These are phyloP conservation scores for Phytophthora constricta DNA, from an alignment of 352 stramenopile genomes.

Conservation along the genomic window DNA sequence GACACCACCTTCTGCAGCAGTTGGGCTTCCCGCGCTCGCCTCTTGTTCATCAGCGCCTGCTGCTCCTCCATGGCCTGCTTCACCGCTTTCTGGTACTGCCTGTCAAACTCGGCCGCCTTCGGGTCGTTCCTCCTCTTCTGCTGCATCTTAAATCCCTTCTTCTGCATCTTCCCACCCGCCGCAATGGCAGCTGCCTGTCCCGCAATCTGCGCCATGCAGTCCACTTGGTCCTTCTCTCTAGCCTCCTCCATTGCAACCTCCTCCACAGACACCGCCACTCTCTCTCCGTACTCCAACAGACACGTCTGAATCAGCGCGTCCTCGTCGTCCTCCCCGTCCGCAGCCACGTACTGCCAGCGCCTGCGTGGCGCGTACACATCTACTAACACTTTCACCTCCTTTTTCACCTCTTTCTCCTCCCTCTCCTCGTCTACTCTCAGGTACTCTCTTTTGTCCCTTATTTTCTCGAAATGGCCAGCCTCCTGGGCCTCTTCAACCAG, in stretches of 20 bases:
- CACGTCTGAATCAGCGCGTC: conserved; percentile 82
- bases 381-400: conserved; percentile 54
- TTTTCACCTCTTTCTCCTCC: conserved; percentile 34
- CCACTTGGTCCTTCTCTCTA: conserved; percentile 12
- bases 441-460: conserved; percentile 40
- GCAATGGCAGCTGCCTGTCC: conserved; percentile 54
- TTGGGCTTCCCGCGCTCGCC: conserved; percentile 54
- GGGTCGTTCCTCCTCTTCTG: conserved; percentile 25
- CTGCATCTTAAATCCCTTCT: conserved; percentile 21
- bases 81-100: conserved; percentile 62
- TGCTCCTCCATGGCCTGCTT: conserved; percentile 64
- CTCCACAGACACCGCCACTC: conserved; percentile 39
- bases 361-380: conserved; percentile 46
- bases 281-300: conserved; percentile 83
- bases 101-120: conserved; percentile 56
- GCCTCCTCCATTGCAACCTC: conserved; percentile 3
- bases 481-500: conserved; percentile 51
- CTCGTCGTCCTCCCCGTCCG: conserved; percentile 49
- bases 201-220: conserved; percentile 57
- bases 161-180: conserved; percentile 13
- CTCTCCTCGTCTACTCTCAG: conserved; percentile 28
- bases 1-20: conserved; percentile 62
- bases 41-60: conserved; percentile 41
- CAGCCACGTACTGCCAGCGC: conserved; percentile 50
- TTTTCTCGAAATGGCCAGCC: conserved; percentile 44